Evolutionary conservation across 2,329 filamentous ascomycete species (phyloP), one percentile per base, ranked within the genome.

Genomic region (Ophiosphaerella herpotricha): DNA sequence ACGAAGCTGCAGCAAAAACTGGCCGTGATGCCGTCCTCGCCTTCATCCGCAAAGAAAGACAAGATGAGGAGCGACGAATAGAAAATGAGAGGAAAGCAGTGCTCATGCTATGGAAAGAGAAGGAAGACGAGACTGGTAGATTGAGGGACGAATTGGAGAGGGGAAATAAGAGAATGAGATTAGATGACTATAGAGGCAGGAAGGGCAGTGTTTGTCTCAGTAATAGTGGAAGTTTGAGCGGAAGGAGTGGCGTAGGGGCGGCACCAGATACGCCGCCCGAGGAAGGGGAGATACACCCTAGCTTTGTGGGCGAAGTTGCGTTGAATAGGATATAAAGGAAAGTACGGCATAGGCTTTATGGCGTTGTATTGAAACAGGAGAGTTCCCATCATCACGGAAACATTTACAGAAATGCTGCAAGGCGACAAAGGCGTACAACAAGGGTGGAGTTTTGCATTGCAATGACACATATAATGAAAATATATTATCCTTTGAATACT

Each of bases 1-100:
- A 82, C 67, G 74, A 77, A 43, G 75, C 79, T 54, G 77, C 80
- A 49, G 79, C 80, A 33, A 69, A 69, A 55, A 77, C 76, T 2
- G 80, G 80, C 1, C 75, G 80, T 7, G 77, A 81, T 48, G 80
- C 79, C 11, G 64, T 82, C 14, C 45, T 67, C 8, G 60, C 70
- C 44, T 63, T 63, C 8, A 61, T 63, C 34, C 42, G 42, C 18
- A 47, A 47, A 12, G 61, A 67, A 37, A 48, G 55, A 16, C 54
- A 56, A 5, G 51, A 60, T 0, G 57, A 64, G 16, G 56, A 54
- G 47, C 39, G 43, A 13, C 46, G 61, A 13, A 36, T 64, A 3
- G 51, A 56, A n/a, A 54, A 58, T 13, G 61, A 63, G 50, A 41
- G 61, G 11, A 50, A 58, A 32, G 55, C 57, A 23, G 61, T 64